Evolutionary conservation across 192 early-diverging fungal species (phyloP).

Genomic region (Rhizophagus sp.): DNA sequence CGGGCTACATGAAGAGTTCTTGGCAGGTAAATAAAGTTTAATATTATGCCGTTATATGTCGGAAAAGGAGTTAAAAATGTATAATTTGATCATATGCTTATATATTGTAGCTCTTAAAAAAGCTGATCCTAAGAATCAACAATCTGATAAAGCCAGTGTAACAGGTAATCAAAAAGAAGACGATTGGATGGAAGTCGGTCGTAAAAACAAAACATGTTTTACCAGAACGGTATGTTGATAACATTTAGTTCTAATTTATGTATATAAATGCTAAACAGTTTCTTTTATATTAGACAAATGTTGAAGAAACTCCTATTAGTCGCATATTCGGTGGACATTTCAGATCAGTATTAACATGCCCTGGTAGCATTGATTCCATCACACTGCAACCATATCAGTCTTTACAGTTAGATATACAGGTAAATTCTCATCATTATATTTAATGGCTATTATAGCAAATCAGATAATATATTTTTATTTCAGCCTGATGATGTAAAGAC

Average conservation of each 20-base stretch:
- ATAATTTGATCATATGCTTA: neutral
- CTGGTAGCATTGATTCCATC: constrained; percentile 75
- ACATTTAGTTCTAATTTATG: constrained; percentile 8
- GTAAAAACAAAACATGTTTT: constrained; percentile 72
- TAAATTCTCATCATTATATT: neutral
- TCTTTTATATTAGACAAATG: constrained; percentile 51
- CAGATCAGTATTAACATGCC: constrained; percentile 73
- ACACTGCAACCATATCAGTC: constrained; percentile 88
- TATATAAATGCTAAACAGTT: neutral
- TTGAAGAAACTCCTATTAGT: constrained; percentile 75
- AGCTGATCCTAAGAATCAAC: neutral
- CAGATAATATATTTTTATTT: neutral
- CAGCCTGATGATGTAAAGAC: constrained; percentile 65
- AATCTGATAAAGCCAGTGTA: neutral
- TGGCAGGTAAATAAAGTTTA: constrained; percentile 33
- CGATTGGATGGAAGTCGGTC: constrained; percentile 91
- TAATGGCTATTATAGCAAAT: neutral
- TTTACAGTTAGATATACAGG: constrained; percentile 86
- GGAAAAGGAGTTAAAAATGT: neutral
- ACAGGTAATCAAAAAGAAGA: constrained; percentile 26
- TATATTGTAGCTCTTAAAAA: neutral
- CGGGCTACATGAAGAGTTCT: constrained; percentile 93
- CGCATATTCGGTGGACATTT: constrained; percentile 84
- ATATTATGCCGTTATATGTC: neutral
- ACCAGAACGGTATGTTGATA: constrained; percentile 47